A percentile compares a stretch with the other conserved stretches of the same genome.
These are phyloP conservation scores for Irpex lacteus DNA, from an alignment of 1,284 basidiomycete species.

Conservation along the genomic window DNA sequence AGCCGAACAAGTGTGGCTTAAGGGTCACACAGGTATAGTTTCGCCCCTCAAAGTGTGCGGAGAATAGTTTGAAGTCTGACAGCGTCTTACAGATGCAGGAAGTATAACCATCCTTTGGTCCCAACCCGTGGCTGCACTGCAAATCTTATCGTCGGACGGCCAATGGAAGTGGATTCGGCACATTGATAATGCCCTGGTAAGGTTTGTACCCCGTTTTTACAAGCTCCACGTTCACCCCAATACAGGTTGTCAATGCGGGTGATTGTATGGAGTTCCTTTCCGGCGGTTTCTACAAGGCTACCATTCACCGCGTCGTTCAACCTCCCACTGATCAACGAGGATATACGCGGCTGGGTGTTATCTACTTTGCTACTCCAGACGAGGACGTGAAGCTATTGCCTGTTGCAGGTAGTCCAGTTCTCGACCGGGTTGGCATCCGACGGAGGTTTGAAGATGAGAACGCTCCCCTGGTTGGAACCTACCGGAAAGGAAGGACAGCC, in stretches of 20 bases:
- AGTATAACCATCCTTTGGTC: constrained; percentile 58
- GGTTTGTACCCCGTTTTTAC: constrained; percentile 8
- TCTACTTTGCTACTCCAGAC: constrained; percentile 39
- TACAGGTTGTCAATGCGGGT: constrained; percentile 32
- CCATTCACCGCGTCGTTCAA: constrained; percentile 41
- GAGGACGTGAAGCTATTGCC: constrained; percentile 31
- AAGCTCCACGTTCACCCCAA: background rate
- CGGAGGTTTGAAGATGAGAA: constrained; percentile 28
- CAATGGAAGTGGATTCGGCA: constrained; percentile 60
- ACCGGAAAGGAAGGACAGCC: constrained; percentile 36
- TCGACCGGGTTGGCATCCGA: constrained; percentile 31
- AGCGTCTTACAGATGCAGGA: constrained; percentile 43
- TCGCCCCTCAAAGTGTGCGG: background rate
- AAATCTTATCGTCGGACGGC: constrained; percentile 48
- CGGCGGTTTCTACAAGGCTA: constrained; percentile 42
- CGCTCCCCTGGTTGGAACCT: constrained; percentile 35
- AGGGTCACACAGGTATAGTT: constrained; percentile 55
- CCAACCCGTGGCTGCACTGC: constrained; percentile 57
- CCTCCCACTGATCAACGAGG: constrained; percentile 48
- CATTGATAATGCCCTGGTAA: constrained; percentile 56
- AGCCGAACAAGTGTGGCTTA: constrained; percentile 56
- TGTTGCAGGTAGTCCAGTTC: constrained; percentile 26
- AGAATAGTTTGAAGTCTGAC: background rate
- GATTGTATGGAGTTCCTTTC: constrained; percentile 43
- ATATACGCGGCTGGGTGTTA: constrained; percentile 39